A percentile compares a stretch with the other conserved stretches of the same genome.
Evolutionary conservation across 2,329 filamentous ascomycete species (phyloP).

Genomic region (Alternaria novae-zelandiae): DNA sequence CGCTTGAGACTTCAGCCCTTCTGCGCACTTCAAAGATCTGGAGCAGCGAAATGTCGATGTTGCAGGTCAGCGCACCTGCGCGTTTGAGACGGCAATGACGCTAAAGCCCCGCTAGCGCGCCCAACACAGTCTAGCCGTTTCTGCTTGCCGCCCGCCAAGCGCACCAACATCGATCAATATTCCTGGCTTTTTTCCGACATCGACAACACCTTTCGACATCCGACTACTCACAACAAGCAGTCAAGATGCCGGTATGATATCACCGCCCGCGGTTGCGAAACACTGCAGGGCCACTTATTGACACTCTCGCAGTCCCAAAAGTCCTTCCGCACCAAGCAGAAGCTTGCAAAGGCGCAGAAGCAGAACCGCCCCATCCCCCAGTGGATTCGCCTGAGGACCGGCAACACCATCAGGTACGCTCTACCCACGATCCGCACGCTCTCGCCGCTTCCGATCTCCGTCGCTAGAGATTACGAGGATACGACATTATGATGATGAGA

Average conservation of each 20-base stretch:
- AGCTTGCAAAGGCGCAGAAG: slow-evolving; percentile 99
- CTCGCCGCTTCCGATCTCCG: neutral
- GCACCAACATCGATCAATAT: slow-evolving; percentile 12
- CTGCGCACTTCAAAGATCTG: neutral
- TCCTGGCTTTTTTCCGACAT: slow-evolving; percentile 20
- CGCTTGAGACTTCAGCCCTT: neutral
- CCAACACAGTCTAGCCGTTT: neutral
- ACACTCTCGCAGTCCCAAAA: slow-evolving; percentile 82
- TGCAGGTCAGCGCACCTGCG: neutral
- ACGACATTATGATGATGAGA: neutral
- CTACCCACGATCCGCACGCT: neutral
- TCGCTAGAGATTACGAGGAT: slow-evolving; percentile 1
- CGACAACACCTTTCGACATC: slow-evolving; percentile 43
- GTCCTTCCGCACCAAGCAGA: slow-evolving; percentile 99
- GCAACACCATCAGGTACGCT: slow-evolving; percentile 98
- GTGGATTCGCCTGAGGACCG: slow-evolving; percentile 98
- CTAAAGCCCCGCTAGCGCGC: neutral
- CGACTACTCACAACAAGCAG: slow-evolving; percentile 40
- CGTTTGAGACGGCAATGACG: neutral
- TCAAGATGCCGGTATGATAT: slow-evolving; percentile 49
- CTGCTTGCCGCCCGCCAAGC: slow-evolving; percentile 8
- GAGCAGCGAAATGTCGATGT: neutral
- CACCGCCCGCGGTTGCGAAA: slow-evolving; percentile 4
- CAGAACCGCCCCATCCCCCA: slow-evolving; percentile 99
- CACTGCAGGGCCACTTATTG: slow-evolving; percentile 9